phyloP scores from a whole-genome alignment of 352 stramenopile genomes.

The Phytophthora boehmeriae region DNA sequence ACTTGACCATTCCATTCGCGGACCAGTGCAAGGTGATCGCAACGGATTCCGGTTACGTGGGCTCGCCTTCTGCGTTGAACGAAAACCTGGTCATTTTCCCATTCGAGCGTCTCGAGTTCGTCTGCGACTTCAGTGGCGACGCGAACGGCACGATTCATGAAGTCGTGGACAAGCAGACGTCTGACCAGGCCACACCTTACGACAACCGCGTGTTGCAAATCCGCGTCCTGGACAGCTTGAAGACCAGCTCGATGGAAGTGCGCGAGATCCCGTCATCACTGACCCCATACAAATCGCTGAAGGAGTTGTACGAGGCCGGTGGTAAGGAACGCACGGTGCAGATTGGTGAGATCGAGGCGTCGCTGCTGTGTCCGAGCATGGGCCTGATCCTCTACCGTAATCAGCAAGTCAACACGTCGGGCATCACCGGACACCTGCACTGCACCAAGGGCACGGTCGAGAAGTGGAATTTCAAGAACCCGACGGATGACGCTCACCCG shows the following conservation, averaged over 20 bases:
- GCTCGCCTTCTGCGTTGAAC: slow-evolving; percentile 23
- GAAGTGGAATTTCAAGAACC: slow-evolving; percentile 85
- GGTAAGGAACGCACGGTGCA: slow-evolving; percentile 63
- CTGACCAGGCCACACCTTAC: slow-evolving; percentile 47
- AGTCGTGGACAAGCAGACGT: slow-evolving; percentile 49
- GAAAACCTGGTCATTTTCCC: slow-evolving; percentile 42
- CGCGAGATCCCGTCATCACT: slow-evolving; percentile 43
- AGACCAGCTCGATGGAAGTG: slow-evolving; percentile 38
- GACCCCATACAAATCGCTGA: slow-evolving; percentile 55
- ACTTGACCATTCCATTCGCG: slow-evolving; percentile 69
- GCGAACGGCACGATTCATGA: slow-evolving; percentile 53
- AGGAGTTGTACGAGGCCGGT: slow-evolving; percentile 52
- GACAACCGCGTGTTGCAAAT: slow-evolving; percentile 54
- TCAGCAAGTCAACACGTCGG: slow-evolving; percentile 58
- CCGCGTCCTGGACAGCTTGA: slow-evolving; percentile 42
- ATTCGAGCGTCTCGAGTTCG: slow-evolving; percentile 58
- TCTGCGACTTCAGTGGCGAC: slow-evolving; percentile 58
- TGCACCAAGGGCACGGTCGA: slow-evolving; percentile 80
- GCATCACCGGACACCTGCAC: slow-evolving; percentile 45
- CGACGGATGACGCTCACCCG: slow-evolving; percentile 74
- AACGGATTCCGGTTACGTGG: slow-evolving; percentile 65
- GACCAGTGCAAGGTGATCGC: slow-evolving; percentile 66
- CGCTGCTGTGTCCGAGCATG: slow-evolving; percentile 49
- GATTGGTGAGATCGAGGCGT: slow-evolving; percentile 61
- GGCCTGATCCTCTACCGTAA: slow-evolving; percentile 51